Base-by-base conservation (phyloP, 495 filamentous ascomycete species). In the Penicillium argentinense region DNA sequence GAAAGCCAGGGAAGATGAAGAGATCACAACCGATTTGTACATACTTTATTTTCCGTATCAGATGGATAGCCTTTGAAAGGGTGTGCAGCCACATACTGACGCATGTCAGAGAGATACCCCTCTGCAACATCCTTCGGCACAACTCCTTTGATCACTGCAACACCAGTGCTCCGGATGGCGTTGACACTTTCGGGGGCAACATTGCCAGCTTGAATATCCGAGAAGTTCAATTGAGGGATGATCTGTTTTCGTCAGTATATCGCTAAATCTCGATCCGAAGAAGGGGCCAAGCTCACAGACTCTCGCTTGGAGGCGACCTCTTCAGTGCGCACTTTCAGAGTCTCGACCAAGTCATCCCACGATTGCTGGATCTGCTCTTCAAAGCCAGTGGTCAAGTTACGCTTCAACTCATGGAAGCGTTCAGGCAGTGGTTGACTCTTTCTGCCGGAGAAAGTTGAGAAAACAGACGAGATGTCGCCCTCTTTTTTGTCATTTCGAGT, bases 101-200 rank as follows among this genome's bases (percentile, higher is more conserved):
- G 53, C 3, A 84, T 72, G 47, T 87, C 86, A 40, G 75, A 68
- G 48, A 79, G 71, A 6, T 78, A 57, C 17, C 76, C 66, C n/a
- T 59, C 67, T 8, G 81, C 81, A 47, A 83, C 77, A 4, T 65
- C 53, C 46, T 80, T 74, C 1, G 76, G 71, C 17, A 87, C 61
- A 4, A 86, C 80, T 6, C 75, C 76, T 19, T 75, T 66, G 38
- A 87, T 67, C 22, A 87, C 72, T 9, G 76, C 79, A 6, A 76
- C 75, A 22, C 84, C 84, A 13, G 36, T 39, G 6, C 29, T 28
- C 17, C 42, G 25, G 12, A 51, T 43, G 3, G 42, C 49, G 13
- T 51, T 27, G 11, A 33, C 18, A 2, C 3, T 23, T 4, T 11
- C 27, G 11, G 49, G 26, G 1, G 49, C 19, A 24, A 45, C 42